phyloP scores from a whole-genome alignment of 2,329 filamentous ascomycete genomes.

The Aureobasidium sp. region DNA sequence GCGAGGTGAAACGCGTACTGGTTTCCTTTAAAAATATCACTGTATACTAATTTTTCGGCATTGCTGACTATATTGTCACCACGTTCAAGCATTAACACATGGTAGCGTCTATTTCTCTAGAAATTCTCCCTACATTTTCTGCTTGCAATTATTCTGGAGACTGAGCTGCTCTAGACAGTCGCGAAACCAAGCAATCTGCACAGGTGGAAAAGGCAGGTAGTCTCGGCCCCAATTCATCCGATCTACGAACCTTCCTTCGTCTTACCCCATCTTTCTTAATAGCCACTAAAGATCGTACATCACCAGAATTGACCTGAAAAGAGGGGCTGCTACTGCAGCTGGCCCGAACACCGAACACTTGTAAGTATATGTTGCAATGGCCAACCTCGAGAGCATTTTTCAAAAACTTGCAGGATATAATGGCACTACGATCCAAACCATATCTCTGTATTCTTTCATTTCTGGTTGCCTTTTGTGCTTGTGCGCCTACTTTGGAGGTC shows the following conservation, averaged over 20 bases:
- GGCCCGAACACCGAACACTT: background rate
- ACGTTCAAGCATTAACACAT: no score
- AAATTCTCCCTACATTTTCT: no score
- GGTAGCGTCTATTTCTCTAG: no score
- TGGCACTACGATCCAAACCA: background rate
- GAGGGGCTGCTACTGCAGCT: background rate
- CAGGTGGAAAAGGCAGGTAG: background rate
- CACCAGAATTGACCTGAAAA: background rate
- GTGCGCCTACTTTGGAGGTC: background rate
- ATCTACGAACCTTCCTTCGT: background rate
- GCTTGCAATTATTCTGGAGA: no score
- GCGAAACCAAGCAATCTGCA: no score
- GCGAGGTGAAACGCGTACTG: background rate
- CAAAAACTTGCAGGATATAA: background rate
- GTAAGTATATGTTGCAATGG: background rate
- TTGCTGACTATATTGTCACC: background rate
- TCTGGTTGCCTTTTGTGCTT: background rate
- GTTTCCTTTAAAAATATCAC: background rate
- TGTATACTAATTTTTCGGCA: background rate
- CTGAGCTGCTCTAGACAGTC: no score
- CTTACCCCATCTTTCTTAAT: background rate
- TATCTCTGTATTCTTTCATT: background rate
- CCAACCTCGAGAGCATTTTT: background rate
- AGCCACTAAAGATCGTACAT: background rate
- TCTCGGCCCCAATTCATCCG: constrained; percentile 5